Conservation (phyloP, 139 green algal genomes). For the Desmodesmus armatus region DNA sequence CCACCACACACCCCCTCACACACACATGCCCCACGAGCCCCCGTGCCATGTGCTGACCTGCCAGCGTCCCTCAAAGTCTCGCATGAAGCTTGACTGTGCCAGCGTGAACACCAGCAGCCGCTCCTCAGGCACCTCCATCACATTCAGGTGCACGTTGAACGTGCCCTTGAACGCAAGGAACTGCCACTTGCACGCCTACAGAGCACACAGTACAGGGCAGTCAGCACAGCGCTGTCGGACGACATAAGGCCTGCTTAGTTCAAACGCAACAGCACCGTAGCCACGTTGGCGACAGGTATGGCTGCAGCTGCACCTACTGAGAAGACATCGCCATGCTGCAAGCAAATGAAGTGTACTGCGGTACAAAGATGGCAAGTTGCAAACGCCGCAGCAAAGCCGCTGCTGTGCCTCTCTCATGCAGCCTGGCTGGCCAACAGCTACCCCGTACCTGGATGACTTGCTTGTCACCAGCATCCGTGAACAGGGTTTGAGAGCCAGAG, state of each 20-base stretch:
- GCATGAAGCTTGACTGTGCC: constrained; percentile 66
- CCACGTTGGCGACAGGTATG: too few species aligned
- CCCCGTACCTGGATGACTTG: constrained; percentile 57
- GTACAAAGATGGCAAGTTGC: too few species aligned
- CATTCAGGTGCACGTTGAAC: constrained; percentile 62
- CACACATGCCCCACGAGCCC: too few species aligned
- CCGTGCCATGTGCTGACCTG: too few species aligned
- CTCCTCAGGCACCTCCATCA: constrained; percentile 44
- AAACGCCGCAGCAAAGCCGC: not conserved
- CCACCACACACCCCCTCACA: too few species aligned
- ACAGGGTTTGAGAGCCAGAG: constrained; percentile 3
- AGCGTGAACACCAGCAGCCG: constrained; percentile 63
- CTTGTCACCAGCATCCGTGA: not conserved
- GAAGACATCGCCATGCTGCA: not conserved
- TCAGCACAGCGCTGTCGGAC: not conserved
- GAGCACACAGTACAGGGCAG: not conserved
- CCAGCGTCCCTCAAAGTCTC: constrained; percentile 67
- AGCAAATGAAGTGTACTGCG: too few species aligned
- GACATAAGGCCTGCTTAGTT: too few species aligned
- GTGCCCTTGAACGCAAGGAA: constrained; percentile 68
- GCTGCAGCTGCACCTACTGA: too few species aligned
- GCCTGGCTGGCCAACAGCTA: not conserved
- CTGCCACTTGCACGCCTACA: constrained; percentile 64
- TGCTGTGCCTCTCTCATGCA: not conserved
- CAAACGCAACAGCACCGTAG: too few species aligned